Evolutionary conservation across 148 eudicot species (phyloP).

Genomic region (Heliosperma pusillum): DNA sequence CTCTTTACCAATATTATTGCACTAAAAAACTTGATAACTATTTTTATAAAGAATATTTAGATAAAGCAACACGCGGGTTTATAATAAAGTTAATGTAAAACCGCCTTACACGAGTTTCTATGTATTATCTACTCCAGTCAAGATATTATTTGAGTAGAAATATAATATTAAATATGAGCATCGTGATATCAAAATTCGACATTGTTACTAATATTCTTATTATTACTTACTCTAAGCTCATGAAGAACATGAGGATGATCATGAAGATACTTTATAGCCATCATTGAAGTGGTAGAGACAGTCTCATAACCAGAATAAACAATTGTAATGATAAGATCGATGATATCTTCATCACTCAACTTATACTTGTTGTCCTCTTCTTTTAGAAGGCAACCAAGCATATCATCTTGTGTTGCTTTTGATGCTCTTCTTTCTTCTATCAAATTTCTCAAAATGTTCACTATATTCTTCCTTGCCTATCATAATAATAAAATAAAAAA

Average conservation of each 20-base stretch:
- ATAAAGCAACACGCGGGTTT: not conserved
- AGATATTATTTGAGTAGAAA: too few relatives aligned
- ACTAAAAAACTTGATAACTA: too few relatives aligned
- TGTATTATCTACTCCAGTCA: too few relatives aligned
- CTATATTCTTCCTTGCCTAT: slow-evolving; percentile 83
- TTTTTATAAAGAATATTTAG: too few relatives aligned
- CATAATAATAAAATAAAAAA: too few relatives aligned
- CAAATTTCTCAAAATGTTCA: slow-evolving; percentile 48
- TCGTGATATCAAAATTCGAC: too few relatives aligned
- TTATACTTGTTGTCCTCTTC: slow-evolving; percentile 58
- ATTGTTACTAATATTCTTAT: too few relatives aligned
- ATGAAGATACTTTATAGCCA: slow-evolving; percentile 98
- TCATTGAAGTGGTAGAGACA: slow-evolving; percentile 98
- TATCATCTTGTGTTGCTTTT: slow-evolving; percentile 40
- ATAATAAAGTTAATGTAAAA: too few relatives aligned
- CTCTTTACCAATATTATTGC: too few relatives aligned
- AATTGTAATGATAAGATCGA: slow-evolving; percentile 89
- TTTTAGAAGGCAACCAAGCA: slow-evolving; percentile 63
- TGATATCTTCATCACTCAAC: slow-evolving; percentile 83
- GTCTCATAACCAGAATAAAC: slow-evolving; percentile 98
- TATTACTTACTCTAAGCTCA: slow-evolving; percentile 64
- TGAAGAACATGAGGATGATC: slow-evolving; percentile 91
- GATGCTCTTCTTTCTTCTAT: slow-evolving; percentile 68
- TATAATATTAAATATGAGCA: not conserved
- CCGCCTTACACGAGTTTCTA: too few relatives aligned